Evolutionary conservation across 2,329 filamentous ascomycete genomes (phyloP), one percentile per base, ranked within the genome.

Genomic region (Fusarium decemcellulare): DNA sequence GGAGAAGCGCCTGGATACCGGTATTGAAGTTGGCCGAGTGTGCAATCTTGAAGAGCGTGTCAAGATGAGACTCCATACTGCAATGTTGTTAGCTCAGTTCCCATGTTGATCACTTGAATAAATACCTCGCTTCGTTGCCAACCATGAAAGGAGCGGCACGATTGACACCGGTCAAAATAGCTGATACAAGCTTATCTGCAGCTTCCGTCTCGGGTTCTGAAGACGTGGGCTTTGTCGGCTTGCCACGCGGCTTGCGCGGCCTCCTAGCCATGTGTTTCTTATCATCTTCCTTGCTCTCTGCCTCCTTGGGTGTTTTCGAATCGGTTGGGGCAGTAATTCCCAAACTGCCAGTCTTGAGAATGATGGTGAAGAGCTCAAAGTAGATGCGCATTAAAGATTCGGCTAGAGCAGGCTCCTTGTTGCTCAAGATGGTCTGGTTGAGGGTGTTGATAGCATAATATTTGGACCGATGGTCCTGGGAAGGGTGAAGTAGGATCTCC

Each of bases 1-100:
- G 85, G 82, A 97, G 92, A 70, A 99, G 87, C 36, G 96, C 95
- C 81, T 99, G 96, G 39, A 99, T 93, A 77, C 94, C 96, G 1
- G 96, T 99, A 82, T 98, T 99, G 87, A 99, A 98, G 80, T 99
- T 99, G 60, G 95, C 94, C 1, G 95, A 98, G 81, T 99, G 96
- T 0, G 96, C 97, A 75, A 99, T 96, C 74, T 90, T 91, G 87
- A 98, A 99, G 29, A 99, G 87, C 4, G 95, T 98, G 77, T 98
- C 92, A 61, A 99, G 88, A 76, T 99, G 95, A 62, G 91, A 90
- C 76, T 97, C 93, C 70, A 98, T 89, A 27, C 90, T 92, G 58
- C 57, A 5, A 44, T 27, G 47, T 27, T 23, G 58, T 78, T 57
- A 74, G 70, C 51, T 54, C 30, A 12, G 43, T 32, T 18, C 8